Evolutionary conservation across 306 rosid genomes (phyloP), one percentile per base, ranked within the genome.

Genomic region (Sicyos edulis): DNA sequence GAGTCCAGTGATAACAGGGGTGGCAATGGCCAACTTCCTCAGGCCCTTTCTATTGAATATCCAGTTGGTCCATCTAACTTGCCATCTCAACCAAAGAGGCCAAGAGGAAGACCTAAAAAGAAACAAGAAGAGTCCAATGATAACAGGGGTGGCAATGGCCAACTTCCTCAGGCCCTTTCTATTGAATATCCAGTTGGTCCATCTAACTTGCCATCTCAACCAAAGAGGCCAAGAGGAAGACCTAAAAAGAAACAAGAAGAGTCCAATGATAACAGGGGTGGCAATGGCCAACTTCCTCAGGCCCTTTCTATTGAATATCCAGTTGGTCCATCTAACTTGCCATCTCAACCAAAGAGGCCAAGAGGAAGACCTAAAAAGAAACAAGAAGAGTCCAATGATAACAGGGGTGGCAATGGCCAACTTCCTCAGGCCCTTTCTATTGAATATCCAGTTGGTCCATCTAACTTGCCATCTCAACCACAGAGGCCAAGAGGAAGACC

Each of bases 401-500:
- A 21, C 77, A 77, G 77, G 77, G 82, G 76, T 73, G 64, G 59
- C 63, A 76, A 72, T 45, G 53, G 44, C 77, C 82, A 66, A 63
- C 15, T 29, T 77, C 50, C 74, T 72, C 82, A 80, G 81, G 49
- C 79, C 50, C 81, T 78, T 73, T 75, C 75, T 51, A 34, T 78
- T 80, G 82, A 83, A 70, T 29, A 63, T 57, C 80, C 87, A 29
- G 83, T 80, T 72, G 76, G 71, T 78, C 77, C 90, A 76, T 73
- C 77, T 16, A 85, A 85, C 56, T 44, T 71, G 37, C 82, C 85
- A 50, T 78, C 80, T 69, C 56, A 67, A 68, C 56, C 79, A 71
- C 88, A 85, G 83, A 84, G 76, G 80, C 88, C 88, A 32, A 85
- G 87, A 77, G 92, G 96, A 87, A 85, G 89, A 75, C 84, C 87